Base-by-base conservation (phyloP, 2,329 filamentous ascomycete species). In the Cercospora brassicicola region DNA sequence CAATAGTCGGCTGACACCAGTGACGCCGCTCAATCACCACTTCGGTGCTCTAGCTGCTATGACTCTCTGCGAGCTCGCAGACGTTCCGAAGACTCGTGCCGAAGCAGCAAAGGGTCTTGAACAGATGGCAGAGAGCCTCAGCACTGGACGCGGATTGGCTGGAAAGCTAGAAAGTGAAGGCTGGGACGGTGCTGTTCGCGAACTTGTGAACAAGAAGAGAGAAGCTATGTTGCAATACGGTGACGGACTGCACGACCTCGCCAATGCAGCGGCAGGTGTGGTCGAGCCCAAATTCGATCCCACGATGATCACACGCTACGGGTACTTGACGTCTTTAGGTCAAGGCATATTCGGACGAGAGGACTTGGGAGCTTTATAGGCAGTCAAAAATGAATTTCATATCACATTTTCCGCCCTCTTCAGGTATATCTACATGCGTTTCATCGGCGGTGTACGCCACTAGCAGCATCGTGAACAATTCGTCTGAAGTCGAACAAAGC, bases 401-500 rank as follows among this genome's bases (percentile, higher is more conserved):
- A 18, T 20, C 26, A 62, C 23, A 18, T 10, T 31, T 62, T 30
- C 20, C 13, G 59, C 26, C 13, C 36, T 42, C 8, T 23, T 7
- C 18, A 45, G 11, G 15, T 42, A 13, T 18, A 26, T 20, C 20
- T 56, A 56, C 23, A 23, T 10, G 28, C 15, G 18, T 8, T 26
- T 65, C 57, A 65, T 36, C 56, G 33, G 30, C 56, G 45, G 53
- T 59, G 59, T 10, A 45, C 56, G 5, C 65, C 56, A 28, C 64
- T 20, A 4, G 65, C 89, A 15, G 91, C 92, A 65, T 89, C 87
- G 77, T 91, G 91, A 62, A 94, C 84, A 77, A 91, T 88, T 70
- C 87, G 85, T 78, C 91, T 90, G 71, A 94, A 87, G 77, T 94
- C 90, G 82, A 94, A 92, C 76, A 95, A 84, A 73, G 92, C 81